These are phyloP conservation scores for Suhomyces bolitotheri DNA, from an alignment of 1,139 yeast genomes.

Conservation along the genomic window DNA sequence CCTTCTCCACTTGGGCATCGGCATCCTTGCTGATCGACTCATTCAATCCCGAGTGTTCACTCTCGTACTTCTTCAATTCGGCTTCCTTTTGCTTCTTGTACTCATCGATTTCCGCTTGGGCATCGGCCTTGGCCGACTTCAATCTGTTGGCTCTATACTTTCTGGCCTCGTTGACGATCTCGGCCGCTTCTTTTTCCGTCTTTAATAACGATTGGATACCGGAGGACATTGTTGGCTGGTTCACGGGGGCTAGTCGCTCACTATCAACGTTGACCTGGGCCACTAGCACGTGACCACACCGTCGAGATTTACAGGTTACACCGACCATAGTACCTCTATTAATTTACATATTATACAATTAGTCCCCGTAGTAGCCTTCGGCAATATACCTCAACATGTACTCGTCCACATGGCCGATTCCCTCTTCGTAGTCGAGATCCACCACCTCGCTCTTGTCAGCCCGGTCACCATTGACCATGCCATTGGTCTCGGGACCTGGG, in stretches of 20 bases:
- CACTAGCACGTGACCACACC: not conserved
- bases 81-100: conserved; percentile 83
- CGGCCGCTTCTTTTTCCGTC: conserved; percentile 97
- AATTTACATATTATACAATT: conserved; percentile 12
- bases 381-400: conserved; percentile 93
- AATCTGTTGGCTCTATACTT: conserved; percentile 78
- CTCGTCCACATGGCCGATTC: conserved; percentile 89
- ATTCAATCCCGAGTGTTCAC: conserved; percentile 66
- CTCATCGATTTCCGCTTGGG: conserved; percentile 82
- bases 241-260: not conserved
- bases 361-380: conserved; percentile 67
- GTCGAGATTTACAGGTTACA: conserved; percentile 3
- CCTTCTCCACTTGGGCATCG: conserved; percentile 58
- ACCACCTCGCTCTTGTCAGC: conserved; percentile 18
- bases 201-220: conserved; percentile 36
- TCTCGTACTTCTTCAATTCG: conserved; percentile 74
- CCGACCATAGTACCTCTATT: too few species aligned
- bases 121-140: conserved; percentile 93
- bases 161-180: conserved; percentile 89
- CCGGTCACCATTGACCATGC: not conserved
- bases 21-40: conserved; percentile 73
- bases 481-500: conserved; percentile 23
- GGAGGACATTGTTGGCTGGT: conserved; percentile 23
- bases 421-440: conserved; percentile 65
- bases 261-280: conserved; percentile 1